phyloP scores from a whole-genome alignment of 257 asterid genomes.

The Plantago elongata region DNA sequence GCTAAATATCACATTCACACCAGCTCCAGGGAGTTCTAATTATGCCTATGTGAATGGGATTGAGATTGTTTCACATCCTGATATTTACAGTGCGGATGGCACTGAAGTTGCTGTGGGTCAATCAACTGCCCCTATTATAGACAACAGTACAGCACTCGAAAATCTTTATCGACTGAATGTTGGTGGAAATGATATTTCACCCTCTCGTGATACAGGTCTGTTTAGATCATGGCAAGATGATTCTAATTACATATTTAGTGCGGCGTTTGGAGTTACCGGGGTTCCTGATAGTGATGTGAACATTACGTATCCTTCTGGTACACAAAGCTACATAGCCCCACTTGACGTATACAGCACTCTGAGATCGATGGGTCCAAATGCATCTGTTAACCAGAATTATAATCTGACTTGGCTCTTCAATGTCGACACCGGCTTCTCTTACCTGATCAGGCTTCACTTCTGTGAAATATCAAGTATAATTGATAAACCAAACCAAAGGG shows the following conservation, averaged over 20 bases:
- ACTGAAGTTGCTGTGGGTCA: conserved; percentile 38
- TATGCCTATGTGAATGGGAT: conserved; percentile 83
- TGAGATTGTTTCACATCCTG: conserved; percentile 81
- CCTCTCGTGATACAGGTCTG: conserved; percentile 52
- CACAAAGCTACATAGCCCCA: conserved; percentile 40
- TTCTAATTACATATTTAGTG: conserved; percentile 33
- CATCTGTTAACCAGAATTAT: conserved; percentile 28
- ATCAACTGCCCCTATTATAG: conserved; percentile 37
- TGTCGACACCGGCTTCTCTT: conserved; percentile 49
- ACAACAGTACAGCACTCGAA: conserved; percentile 65
- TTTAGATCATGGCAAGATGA: conserved; percentile 48
- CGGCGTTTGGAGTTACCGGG: conserved; percentile 34
- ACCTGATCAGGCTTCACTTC: conserved; percentile 58
- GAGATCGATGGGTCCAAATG: conserved; percentile 48
- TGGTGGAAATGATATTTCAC: conserved; percentile 83
- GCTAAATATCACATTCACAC: conserved; percentile 60
- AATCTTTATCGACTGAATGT: conserved; percentile 73
- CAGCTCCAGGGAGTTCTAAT: conserved; percentile 32
- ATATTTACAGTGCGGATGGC: conserved; percentile 63
- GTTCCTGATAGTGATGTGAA: conserved; percentile 34
- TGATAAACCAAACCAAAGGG: conserved; percentile 34
- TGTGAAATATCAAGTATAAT: conserved; percentile 39
- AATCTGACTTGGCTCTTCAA: conserved; percentile 50
- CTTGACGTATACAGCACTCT: conserved; percentile 40
- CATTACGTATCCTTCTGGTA: conserved; percentile 26